phyloP scores from a whole-genome alignment of 768 basidiomycete genomes.

The Albatrellus ellisii region DNA sequence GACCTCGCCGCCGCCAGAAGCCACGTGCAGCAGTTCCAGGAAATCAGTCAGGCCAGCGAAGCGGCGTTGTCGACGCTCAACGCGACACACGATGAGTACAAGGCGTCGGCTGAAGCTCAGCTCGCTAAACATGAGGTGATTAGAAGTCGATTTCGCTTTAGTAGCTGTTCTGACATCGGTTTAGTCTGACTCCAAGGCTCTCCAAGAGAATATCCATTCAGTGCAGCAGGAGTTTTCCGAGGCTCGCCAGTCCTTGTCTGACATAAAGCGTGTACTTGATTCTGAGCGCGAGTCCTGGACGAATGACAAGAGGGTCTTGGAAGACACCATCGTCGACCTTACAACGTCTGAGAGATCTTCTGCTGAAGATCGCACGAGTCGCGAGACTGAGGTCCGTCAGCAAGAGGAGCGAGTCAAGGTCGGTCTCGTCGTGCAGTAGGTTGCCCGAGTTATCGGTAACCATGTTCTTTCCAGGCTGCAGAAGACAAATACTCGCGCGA shows the following conservation, averaged over 20 bases:
- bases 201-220: conserved; percentile 47
- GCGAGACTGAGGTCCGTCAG: conserved; percentile 52
- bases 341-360: conserved; percentile 58
- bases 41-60: conserved; percentile 76
- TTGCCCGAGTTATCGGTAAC: neutral
- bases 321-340: conserved; percentile 74
- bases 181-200: conserved; percentile 49
- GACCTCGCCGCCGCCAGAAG: conserved; percentile 58
- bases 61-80: conserved; percentile 59
- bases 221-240: conserved; percentile 42
- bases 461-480: conserved; percentile 30
- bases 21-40: conserved; percentile 76
- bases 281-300: conserved; percentile 56
- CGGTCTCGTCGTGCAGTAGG: conserved; percentile 9
- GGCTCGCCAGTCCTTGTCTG: conserved; percentile 34
- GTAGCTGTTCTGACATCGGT: neutral
- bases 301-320: conserved; percentile 70
- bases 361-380: conserved; percentile 46
- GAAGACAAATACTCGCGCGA: conserved; percentile 75
- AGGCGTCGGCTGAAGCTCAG: conserved; percentile 54
- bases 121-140: conserved; percentile 55
- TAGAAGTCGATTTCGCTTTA: neutral
- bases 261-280: conserved; percentile 55
- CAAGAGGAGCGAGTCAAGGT: conserved; percentile 64
- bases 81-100: conserved; percentile 70